Evolutionary conservation across 2,329 filamentous ascomycete genomes (phyloP).

Genomic region (Parascedosporium putredinis): DNA sequence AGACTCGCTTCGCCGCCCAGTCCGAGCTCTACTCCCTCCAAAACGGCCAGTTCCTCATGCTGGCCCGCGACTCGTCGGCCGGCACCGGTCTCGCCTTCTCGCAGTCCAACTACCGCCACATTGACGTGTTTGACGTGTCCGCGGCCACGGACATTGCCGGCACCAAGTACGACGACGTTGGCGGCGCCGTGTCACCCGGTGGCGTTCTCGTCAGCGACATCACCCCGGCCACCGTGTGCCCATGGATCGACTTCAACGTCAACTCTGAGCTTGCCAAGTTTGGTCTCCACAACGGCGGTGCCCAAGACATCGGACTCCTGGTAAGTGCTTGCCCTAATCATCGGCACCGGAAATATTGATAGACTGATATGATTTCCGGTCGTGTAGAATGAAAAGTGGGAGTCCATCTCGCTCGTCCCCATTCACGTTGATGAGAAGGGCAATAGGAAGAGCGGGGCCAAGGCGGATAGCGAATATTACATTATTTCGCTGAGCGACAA

Average conservation of each 20-base stretch:
- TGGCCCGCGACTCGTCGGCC: constrained; percentile 51
- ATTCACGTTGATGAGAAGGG: constrained; percentile 26
- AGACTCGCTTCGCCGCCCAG: constrained; percentile 48
- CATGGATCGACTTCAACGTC: constrained; percentile 59
- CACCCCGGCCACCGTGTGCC: constrained; percentile 49
- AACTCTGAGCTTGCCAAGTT: constrained; percentile 55
- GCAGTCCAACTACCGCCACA: constrained; percentile 53
- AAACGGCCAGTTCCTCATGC: constrained; percentile 53
- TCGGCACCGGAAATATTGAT: no score
- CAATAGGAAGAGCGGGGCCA: constrained; percentile 12
- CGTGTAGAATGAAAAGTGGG: constrained; percentile 63
- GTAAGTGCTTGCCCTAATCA: no score
- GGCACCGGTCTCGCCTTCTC: constrained; percentile 46
- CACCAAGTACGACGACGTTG: constrained; percentile 1
- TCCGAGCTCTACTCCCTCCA: constrained; percentile 58
- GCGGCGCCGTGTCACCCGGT: background rate
- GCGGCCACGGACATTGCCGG: constrained; percentile 44
- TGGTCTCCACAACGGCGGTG: constrained; percentile 15
- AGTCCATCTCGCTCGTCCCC: constrained; percentile 54
- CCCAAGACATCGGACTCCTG: constrained; percentile 16
- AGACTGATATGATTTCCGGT: no score
- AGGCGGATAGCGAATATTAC: constrained; percentile 47
- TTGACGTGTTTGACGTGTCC: constrained; percentile 58
- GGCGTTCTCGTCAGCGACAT: constrained; percentile 27
- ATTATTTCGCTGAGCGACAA: constrained; percentile 61